Base-by-base conservation (phyloP, 352 stramenopile species). In the Globisporangium echinulatum region DNA sequence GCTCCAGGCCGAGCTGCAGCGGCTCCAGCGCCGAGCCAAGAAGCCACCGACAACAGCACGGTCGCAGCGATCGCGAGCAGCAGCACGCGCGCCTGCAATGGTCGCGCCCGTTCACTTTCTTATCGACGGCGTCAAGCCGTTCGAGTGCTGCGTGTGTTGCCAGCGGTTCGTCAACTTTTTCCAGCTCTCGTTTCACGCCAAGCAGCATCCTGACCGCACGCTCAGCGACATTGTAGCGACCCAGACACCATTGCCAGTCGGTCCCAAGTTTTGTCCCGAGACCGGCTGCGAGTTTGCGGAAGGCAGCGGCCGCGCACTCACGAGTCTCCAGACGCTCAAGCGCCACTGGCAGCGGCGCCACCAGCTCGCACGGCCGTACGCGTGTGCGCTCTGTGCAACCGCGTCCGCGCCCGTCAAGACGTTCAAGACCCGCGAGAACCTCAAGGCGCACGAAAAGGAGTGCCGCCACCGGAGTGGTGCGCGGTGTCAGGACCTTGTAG, bases 381-480 rank as follows among this genome's bases (percentile, higher is more conserved):
- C 68, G 46, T 88, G 79, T 58, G 53, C 64, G 1, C 59, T 70
- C 52, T 88, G 79, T 38, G 62, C 72, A 7, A 9, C 52, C 5
- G 11, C 17, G 15, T 53, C 71, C 3, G 60, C 58, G 9, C 61
- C 66, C 14, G 71, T 69, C 46, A 88, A 87, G 58, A 72, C 72
- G 36, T 87, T 88, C 63, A 88, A 88, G 58, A 88, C 79, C 5
- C 76, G 71, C 36, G 79, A 88, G 55, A 88, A 88, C 60, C 71
- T 88, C 38, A 84, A 79, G 66, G 77, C 79, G 14, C 78, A 88
- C 56, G 74, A 85, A 51, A 88, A 86, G 51, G 78, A 88, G 47
- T 87, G 76, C 9, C 46, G 46, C 5, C 11, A 15, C 43, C 14
- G 11, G 11, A 5, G 8, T n/a, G 1, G 25, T 25, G 25, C 25